A percentile compares a stretch with the other conserved stretches of the same genome.
phyloP scores from a whole-genome alignment of 2,329 filamentous ascomycete species.

The Parastagonospora avenae region DNA sequence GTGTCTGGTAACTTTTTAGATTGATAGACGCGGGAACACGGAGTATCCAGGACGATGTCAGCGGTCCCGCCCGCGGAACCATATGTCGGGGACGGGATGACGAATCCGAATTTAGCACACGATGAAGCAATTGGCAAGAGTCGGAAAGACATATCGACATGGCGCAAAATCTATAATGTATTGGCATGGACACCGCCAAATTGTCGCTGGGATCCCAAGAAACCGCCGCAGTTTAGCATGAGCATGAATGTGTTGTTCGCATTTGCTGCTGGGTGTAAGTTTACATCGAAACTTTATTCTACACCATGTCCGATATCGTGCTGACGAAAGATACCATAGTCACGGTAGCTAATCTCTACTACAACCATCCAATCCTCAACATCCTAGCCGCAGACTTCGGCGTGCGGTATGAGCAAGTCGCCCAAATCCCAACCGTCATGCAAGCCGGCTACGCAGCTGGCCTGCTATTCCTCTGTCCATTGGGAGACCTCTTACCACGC shows the following conservation, averaged over 20 bases:
- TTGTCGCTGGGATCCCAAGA: constrained; percentile 70
- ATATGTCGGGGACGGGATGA: no score
- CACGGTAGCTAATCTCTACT: constrained; percentile 81
- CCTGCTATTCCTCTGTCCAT: constrained; percentile 73
- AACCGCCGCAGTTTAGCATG: constrained; percentile 71
- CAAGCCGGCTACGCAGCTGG: constrained; percentile 81
- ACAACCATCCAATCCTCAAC: constrained; percentile 79
- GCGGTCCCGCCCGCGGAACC: no score
- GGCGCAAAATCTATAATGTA: constrained; percentile 30
- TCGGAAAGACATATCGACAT: constrained; percentile 10
- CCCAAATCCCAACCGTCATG: constrained; percentile 73
- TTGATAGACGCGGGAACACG: no score
- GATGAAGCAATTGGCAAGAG: neutral
- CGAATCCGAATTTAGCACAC: neutral
- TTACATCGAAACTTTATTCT: neutral
- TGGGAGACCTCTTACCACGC: constrained; percentile 72
- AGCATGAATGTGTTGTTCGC: constrained; percentile 73
- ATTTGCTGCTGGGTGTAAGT: constrained; percentile 66
- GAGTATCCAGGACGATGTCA: no score
- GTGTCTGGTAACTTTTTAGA: no score
- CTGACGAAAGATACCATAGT: constrained; percentile 40
- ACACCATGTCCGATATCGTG: neutral
- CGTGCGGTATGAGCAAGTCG: constrained; percentile 70
- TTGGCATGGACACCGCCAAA: constrained; percentile 66
- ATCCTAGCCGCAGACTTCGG: constrained; percentile 73